These are phyloP conservation scores for Neurospora sp. DNA, from an alignment of 495 filamentous ascomycete genomes.

Conservation along the genomic window DNA sequence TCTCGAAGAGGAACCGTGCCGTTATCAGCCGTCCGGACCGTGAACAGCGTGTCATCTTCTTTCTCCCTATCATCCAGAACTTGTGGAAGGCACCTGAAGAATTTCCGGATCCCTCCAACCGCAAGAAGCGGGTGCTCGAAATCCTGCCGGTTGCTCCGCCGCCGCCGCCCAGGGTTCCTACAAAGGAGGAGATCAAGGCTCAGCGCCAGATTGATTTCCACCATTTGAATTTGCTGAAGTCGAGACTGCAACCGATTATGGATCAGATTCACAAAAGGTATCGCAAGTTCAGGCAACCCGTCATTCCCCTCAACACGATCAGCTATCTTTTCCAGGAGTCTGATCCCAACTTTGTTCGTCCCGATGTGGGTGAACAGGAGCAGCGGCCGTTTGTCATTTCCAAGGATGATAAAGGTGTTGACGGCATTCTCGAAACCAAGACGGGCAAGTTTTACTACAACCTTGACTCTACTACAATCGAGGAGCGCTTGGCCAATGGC, in stretches of 20 bases:
- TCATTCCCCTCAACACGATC: slow-evolving; percentile 62
- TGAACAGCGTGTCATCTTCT: slow-evolving; percentile 63
- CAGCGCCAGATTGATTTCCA: slow-evolving; percentile 74
- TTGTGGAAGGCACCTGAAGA: slow-evolving; percentile 67
- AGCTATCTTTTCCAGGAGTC: slow-evolving; percentile 72
- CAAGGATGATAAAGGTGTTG: slow-evolving; percentile 62
- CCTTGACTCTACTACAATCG: slow-evolving; percentile 83
- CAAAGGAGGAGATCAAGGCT: slow-evolving; percentile 67
- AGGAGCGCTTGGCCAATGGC: slow-evolving; percentile 87
- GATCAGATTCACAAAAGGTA: slow-evolving; percentile 82
- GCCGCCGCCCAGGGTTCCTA: slow-evolving; percentile 48
- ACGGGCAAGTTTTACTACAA: slow-evolving; percentile 88
- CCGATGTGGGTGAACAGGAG: slow-evolving; percentile 57
- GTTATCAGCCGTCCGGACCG: slow-evolving; percentile 52
- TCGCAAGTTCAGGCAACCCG: slow-evolving; percentile 69
- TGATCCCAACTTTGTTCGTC: slow-evolving; percentile 67
- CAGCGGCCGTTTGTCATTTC: slow-evolving; percentile 64
- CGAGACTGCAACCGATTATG: slow-evolving; percentile 84
- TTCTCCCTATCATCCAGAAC: slow-evolving; percentile 58
- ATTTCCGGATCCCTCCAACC: slow-evolving; percentile 74
- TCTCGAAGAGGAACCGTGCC: slow-evolving; percentile 66
- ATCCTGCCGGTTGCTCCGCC: slow-evolving; percentile 64
- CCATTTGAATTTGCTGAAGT: slow-evolving; percentile 72
- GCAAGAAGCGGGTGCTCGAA: slow-evolving; percentile 75
- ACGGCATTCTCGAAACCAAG: slow-evolving; percentile 55